Evolutionary conservation across 2,329 filamentous ascomycete species (phyloP), one percentile per base, ranked within the genome.

Genomic region (Ophiostoma ulmi): DNA sequence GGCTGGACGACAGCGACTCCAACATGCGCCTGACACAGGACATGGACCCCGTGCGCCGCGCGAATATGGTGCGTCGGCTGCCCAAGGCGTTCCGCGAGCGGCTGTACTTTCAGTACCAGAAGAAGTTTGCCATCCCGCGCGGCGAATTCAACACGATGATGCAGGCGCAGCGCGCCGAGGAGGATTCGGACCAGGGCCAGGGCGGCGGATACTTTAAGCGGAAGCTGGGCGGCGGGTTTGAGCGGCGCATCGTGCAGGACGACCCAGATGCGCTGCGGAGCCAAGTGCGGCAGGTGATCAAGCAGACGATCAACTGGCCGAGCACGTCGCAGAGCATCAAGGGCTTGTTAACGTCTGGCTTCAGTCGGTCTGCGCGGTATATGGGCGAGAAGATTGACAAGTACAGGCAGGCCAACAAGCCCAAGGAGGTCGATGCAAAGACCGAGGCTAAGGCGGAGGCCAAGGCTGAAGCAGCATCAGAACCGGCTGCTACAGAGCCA

Each of bases 21-120:
- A 88, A 95, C 74, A 85, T 92, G 74, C 84, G 82, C 20, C 83
- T 99, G 26, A 84, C 86, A 61, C 95, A 99, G 80, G 93, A 98
- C 76, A 96, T 98, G 93, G 92, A 97, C 76, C 92, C 94, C 0
- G 82, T 92, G 71, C 93, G 91, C 77, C 89, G 95, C 71, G 93
- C 92, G 22, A 99, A 99, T 80, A 99, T 99, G 92, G 94, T 99
- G 11, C 89, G 95, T 5, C 90, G 95, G 14, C 83, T 99, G 13
- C 95, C 95, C 4, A 90, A 91, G 76, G 85, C 89, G 6, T 98
- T 99, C 84, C 88, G 95, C 52, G 88, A 91, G 70, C 94, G 93
- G 72, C 83, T 99, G 0, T 99, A 99, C 81, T 97, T 97, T 79
- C 89, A 94, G 76, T 99, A 97, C 79, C 94, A 97, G 79, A 89